A percentile compares a stretch with the other conserved stretches of the same genome.
phyloP scores from a whole-genome alignment of 176 grass and related monocot genomes.

The Carex cristatella region DNA sequence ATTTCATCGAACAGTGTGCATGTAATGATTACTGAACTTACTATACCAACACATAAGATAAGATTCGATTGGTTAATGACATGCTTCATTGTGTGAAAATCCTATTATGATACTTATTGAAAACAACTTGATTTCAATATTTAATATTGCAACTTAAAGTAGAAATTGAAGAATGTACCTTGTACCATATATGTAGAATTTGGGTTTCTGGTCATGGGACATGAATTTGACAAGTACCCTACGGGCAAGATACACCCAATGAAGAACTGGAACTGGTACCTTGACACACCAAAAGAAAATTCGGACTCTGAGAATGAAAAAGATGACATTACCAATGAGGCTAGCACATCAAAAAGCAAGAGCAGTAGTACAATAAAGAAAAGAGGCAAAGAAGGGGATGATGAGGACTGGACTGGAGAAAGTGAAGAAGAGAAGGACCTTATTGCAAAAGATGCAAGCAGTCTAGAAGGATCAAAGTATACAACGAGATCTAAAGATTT shows the following conservation, averaged over 20 bases:
- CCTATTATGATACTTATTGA: background rate
- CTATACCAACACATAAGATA: background rate
- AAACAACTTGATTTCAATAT: background rate
- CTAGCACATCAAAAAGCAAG: conserved; percentile 17
- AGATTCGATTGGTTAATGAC: background rate
- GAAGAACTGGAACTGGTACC: conserved; percentile 75
- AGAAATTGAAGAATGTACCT: background rate
- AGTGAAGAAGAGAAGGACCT: conserved; percentile 42
- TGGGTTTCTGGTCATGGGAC: conserved; percentile 59
- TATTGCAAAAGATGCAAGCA: conserved; percentile 16
- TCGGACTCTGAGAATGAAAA: conserved; percentile 32
- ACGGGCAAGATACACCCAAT: conserved; percentile 42
- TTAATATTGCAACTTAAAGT: background rate
- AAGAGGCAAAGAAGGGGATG: conserved; percentile 19
- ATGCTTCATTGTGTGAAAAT: background rate
- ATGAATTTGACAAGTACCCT: conserved; percentile 67
- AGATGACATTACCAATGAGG: conserved; percentile 8
- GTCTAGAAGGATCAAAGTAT: conserved; percentile 43
- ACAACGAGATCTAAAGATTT: conserved; percentile 45
- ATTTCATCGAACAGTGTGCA: background rate
- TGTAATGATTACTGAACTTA: background rate
- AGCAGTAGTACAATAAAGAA: conserved; percentile 24
- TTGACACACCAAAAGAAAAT: conserved; percentile 36
- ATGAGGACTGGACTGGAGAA: conserved; percentile 60
- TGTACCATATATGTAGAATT: conserved; percentile 50